phyloP scores from a whole-genome alignment of 192 early-diverging fungal genomes.

The Endogone sp. region DNA sequence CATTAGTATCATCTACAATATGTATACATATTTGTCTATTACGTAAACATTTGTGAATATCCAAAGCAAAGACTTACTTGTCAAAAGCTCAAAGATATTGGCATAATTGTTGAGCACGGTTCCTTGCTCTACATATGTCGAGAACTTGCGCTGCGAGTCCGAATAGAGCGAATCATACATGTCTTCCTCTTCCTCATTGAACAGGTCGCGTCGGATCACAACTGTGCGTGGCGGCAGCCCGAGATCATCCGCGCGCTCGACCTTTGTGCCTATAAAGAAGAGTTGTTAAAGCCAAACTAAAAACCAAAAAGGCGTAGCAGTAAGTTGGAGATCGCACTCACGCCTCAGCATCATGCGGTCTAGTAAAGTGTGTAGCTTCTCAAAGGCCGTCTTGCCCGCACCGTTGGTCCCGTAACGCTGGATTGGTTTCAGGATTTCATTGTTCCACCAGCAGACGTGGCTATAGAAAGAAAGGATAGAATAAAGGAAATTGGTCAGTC shows the following conservation, averaged over 20 bases:
- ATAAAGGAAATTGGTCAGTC: neutral
- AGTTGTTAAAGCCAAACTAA: neutral
- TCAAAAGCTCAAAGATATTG: conserved; percentile 88
- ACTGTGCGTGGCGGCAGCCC: conserved; percentile 85
- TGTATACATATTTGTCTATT: no score
- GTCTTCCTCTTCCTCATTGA: conserved; percentile 88
- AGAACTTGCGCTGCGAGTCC: conserved; percentile 71
- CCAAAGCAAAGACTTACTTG: no score
- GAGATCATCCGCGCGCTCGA: conserved; percentile 83
- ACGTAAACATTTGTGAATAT: no score
- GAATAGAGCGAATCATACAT: conserved; percentile 80
- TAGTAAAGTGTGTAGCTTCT: conserved; percentile 71
- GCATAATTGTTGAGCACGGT: conserved; percentile 93
- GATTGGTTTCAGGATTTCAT: conserved; percentile 87
- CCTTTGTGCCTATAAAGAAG: conserved; percentile 69
- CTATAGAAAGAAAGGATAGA: conserved; percentile 14
- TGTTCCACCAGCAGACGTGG: conserved; percentile 87
- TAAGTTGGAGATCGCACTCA: no score
- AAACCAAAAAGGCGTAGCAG: neutral
- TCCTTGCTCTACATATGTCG: conserved; percentile 72
- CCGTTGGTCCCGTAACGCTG: conserved; percentile 66
- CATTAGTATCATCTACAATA: no score
- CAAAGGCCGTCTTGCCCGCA: conserved; percentile 59
- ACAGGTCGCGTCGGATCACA: conserved; percentile 74
- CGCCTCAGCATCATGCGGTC: conserved; percentile 82